phyloP scores from a whole-genome alignment of 768 basidiomycete genomes.

The Saitozyma sp. region DNA sequence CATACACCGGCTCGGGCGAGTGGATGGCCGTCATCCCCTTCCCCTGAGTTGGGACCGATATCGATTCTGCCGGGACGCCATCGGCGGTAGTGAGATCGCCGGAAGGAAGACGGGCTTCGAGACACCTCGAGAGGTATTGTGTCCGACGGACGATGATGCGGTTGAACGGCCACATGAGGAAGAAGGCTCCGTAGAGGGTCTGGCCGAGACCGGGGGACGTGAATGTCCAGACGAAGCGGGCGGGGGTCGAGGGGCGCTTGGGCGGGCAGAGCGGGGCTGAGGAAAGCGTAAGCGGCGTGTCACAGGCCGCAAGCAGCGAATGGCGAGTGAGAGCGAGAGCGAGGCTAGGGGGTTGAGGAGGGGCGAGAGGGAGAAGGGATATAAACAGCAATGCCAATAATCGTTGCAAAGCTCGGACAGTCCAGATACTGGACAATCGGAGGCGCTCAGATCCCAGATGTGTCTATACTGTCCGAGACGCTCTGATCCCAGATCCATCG shows the following conservation, averaged over 20 bases:
- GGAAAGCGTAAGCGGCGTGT: not conserved
- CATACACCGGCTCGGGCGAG: constrained; percentile 57
- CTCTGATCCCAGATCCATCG: too few relatives aligned
- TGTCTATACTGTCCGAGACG: too few relatives aligned
- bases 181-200: constrained; percentile 52
- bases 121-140: constrained; percentile 57
- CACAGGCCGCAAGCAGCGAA: not conserved
- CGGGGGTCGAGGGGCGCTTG: not conserved
- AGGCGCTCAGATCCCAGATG: too few relatives aligned
- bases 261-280: not conserved
- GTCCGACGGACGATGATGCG: constrained; percentile 61
- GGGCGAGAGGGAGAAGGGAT: too few relatives aligned
- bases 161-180: constrained; percentile 58
- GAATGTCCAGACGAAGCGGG: not conserved
- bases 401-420: too few relatives aligned
- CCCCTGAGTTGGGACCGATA: not conserved
- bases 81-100: not conserved
- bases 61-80: too few relatives aligned
- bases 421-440: too few relatives aligned
- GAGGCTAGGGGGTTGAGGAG: too few relatives aligned
- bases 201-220: constrained; percentile 28
- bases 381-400: too few relatives aligned
- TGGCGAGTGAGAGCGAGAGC: too few relatives aligned
- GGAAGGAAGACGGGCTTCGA: too few relatives aligned
- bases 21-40: constrained; percentile 2